These are phyloP conservation scores for Saturnispora dispora DNA, from an alignment of 805 yeast genomes.

Conservation along the genomic window DNA sequence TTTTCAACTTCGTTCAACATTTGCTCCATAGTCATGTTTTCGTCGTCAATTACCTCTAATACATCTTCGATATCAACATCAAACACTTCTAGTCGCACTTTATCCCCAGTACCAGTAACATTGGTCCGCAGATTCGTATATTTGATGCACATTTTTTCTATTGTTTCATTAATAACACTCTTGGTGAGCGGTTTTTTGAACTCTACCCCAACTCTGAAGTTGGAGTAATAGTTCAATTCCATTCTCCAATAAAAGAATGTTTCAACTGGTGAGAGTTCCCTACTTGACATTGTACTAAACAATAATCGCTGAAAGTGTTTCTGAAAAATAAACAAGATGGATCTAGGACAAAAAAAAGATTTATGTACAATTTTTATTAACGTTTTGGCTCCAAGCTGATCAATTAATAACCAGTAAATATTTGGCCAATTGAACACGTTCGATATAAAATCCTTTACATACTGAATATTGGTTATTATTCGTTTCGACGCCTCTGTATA, in stretches of 20 bases:
- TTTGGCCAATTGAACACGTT: not conserved
- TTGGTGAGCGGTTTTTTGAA: not conserved
- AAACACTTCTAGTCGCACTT: not conserved
- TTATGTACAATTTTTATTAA: not conserved
- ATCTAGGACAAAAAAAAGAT: not conserved
- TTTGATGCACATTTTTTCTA: slow-evolving; percentile 8
- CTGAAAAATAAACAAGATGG: not conserved
- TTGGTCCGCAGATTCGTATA: slow-evolving; percentile 4
- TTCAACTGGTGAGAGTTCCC: slow-evolving; percentile 7
- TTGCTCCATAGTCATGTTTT: slow-evolving; percentile 1
- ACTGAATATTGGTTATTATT: no score
- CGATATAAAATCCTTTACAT: no score
- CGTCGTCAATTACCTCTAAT: slow-evolving; percentile 13
- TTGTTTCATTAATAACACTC: slow-evolving; percentile 2
- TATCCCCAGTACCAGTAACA: not conserved
- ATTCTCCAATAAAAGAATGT: slow-evolving; percentile 11
- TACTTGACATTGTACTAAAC: not conserved
- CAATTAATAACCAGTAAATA: not conserved
- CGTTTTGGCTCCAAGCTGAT: not conserved
- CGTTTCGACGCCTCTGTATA: no score
- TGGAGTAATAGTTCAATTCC: slow-evolving; percentile 5
- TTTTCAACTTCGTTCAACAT: slow-evolving; percentile 4
- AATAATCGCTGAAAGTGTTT: not conserved
- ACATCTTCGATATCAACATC: slow-evolving; percentile 12
- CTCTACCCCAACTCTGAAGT: slow-evolving; percentile 9